Conservation (phyloP, 257 asterid species). For the Gentiana straminea region DNA sequence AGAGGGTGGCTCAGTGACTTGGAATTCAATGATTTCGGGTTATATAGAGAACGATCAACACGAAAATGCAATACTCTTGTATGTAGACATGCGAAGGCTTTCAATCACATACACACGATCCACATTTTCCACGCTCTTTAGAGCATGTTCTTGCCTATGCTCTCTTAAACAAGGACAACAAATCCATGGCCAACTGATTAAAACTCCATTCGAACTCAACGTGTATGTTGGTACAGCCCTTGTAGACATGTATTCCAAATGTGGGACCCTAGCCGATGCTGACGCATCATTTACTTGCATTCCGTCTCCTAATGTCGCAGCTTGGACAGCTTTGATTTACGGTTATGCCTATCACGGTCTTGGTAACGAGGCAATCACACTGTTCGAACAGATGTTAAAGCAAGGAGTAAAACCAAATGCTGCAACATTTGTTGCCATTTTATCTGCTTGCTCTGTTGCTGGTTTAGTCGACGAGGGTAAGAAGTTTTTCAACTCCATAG, state of each 20-base stretch:
- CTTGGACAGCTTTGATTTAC: constrained; percentile 72
- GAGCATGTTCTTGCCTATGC: constrained; percentile 60
- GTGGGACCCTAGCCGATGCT: constrained; percentile 67
- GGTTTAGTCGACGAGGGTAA: constrained; percentile 47
- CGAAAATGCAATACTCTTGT: constrained; percentile 46
- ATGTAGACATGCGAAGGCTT: constrained; percentile 43
- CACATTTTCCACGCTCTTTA: constrained; percentile 52
- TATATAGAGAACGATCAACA: constrained; percentile 33
- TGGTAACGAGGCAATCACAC: constrained; percentile 36
- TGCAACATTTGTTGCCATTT: constrained; percentile 60
- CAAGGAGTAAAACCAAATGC: constrained; percentile 47
- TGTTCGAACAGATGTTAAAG: constrained; percentile 45
- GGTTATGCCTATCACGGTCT: constrained; percentile 57
- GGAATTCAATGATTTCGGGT: constrained; percentile 92
- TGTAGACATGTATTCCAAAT: constrained; percentile 73
- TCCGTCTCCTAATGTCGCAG: constrained; percentile 50
- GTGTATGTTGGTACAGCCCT: constrained; percentile 65
- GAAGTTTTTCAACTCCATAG: constrained; percentile 40
- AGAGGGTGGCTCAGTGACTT: constrained; percentile 49
- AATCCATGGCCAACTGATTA: constrained; percentile 48
- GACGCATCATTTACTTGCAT: constrained; percentile 37
- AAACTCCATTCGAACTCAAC: constrained; percentile 51
- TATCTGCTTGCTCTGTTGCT: constrained; percentile 52
- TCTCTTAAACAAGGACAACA: constrained; percentile 54
- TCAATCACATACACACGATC: constrained; percentile 50